These are phyloP conservation scores for Yamadazyma dushanensis DNA, from an alignment of 1,139 yeast species.

Conservation along the genomic window DNA sequence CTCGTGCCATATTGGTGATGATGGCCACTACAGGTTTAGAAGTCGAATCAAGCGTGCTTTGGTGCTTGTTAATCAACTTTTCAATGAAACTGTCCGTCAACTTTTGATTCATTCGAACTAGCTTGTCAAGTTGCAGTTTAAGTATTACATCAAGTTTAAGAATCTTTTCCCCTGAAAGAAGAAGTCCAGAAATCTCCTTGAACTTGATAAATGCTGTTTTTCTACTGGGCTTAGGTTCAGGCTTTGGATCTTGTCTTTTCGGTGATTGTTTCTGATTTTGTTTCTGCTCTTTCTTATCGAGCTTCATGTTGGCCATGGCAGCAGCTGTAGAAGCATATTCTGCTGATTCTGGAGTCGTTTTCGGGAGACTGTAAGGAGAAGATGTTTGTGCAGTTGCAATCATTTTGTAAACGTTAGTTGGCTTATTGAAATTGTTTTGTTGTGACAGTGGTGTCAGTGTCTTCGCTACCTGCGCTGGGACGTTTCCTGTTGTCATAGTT, in stretches of 20 bases:
- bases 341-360: background rate
- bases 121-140: conserved; percentile 37
- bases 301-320: conserved; percentile 8
- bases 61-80: conserved; percentile 41
- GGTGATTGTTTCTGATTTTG: conserved; percentile 1
- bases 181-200: conserved; percentile 34
- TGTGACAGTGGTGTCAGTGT: background rate
- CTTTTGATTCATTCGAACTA: conserved; percentile 22
- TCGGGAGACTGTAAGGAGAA: background rate
- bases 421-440: too few relatives aligned
- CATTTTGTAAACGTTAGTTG: conserved; percentile 4
- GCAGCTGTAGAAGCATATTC: conserved; percentile 9
- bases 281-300: background rate
- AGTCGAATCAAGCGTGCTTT: conserved; percentile 31
- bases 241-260: conserved; percentile 1
- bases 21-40: conserved; percentile 46
- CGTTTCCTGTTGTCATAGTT: too few relatives aligned
- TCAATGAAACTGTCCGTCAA: conserved; percentile 41
- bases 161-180: conserved; percentile 39
- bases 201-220: conserved; percentile 22
- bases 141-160: conserved; percentile 42
- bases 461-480: background rate
- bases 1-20: conserved; percentile 48
- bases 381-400: conserved; percentile 4
- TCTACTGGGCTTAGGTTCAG: background rate